Base-by-base conservation (phyloP, 306 rosid species). In the Hippophae rhamnoides region DNA sequence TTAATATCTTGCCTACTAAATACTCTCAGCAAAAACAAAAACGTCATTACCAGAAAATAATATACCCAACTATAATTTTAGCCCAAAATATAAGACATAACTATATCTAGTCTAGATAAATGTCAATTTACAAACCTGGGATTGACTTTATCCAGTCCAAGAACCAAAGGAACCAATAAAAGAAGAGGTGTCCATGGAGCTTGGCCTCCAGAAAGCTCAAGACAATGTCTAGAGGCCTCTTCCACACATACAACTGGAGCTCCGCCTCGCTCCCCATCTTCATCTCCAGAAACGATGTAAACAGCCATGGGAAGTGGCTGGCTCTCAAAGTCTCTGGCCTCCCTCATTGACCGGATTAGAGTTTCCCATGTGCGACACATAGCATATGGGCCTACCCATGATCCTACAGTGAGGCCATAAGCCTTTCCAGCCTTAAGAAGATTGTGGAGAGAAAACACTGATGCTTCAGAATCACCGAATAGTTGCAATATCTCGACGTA, bases 331-430 rank as follows among this genome's bases (percentile, higher is more conserved):
- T 68, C 81, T 66, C 46, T 57, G 41, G 14, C 61, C 65, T 68
- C 88, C 66, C 87, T 74, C 63, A 41, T 79, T 60, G 44, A 69
- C 56, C 85, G 82, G 54, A 80, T 82, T 53, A 92, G 82, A 73
- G 89, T 80, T 75, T 85, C 99, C 99, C 89, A 92, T 13, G 99
- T 67, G 56, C 95, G 94, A 69, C 99, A 92, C 93, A 92, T 84
- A 47, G 99, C 99, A 88, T 92, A 92, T 14, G 99, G 99, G 13
- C 99, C 99, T 64, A 92, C 86, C 99, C 99, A 92, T 53, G 96
- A 92, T 54, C 99, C 99, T 60, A 85, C 89, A 58, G 95, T 86
- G 23, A 92, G 90, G 67, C 77, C 84, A 72, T 92, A 92, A 76
- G 80, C 79, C 70, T 74, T 85, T 54, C 99, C 99, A 48, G 95